Percentiles rank a stretch among this genome's conserved stretches.
Evolutionary conservation across 495 filamentous ascomycete genomes (phyloP).

Genomic region (Penicillium waksmanii): DNA sequence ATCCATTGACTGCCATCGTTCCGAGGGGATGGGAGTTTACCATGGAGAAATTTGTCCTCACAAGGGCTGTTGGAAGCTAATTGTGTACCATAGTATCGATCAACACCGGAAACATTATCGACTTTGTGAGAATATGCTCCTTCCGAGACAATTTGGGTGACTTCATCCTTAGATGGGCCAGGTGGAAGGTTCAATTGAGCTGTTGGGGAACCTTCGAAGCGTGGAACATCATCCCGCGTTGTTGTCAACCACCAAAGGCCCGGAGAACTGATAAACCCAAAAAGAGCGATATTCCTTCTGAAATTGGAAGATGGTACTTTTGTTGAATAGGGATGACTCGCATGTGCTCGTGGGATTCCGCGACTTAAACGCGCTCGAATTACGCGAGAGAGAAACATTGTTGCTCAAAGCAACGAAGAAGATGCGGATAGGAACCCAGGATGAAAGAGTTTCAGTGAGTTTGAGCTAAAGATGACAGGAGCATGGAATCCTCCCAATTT

Average conservation of each 20-base stretch:
- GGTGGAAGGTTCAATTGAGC: conserved; percentile 17
- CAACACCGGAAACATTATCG: conserved; percentile 32
- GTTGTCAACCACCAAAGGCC: conserved; percentile 30
- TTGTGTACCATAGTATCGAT: conserved; percentile 50
- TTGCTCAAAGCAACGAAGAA: neutral
- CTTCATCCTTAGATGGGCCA: conserved; percentile 26
- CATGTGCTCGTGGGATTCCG: conserved; percentile 15
- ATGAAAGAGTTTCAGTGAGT: neutral
- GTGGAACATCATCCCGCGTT: conserved; percentile 26
- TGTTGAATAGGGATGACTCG: conserved; percentile 20
- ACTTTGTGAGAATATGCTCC: conserved; percentile 36
- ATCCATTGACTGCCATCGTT: conserved; percentile 46
- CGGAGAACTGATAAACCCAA: conserved; percentile 20
- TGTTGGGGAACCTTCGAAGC: conserved; percentile 18
- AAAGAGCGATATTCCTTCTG: conserved; percentile 14
- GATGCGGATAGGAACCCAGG: neutral
- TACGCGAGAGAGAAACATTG: conserved; percentile 3
- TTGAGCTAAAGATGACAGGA: neutral
- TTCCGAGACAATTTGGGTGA: conserved; percentile 32
- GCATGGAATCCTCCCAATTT: neutral
- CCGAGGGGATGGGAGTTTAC: conserved; percentile 43
- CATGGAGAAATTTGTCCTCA: conserved; percentile 53
- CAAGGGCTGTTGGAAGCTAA: conserved; percentile 50
- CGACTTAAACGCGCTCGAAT: conserved; percentile 22
- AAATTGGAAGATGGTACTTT: conserved; percentile 17